Base-by-base conservation (phyloP, 2,329 filamentous ascomycete species). In the Myriosclerotinia curreyana region DNA sequence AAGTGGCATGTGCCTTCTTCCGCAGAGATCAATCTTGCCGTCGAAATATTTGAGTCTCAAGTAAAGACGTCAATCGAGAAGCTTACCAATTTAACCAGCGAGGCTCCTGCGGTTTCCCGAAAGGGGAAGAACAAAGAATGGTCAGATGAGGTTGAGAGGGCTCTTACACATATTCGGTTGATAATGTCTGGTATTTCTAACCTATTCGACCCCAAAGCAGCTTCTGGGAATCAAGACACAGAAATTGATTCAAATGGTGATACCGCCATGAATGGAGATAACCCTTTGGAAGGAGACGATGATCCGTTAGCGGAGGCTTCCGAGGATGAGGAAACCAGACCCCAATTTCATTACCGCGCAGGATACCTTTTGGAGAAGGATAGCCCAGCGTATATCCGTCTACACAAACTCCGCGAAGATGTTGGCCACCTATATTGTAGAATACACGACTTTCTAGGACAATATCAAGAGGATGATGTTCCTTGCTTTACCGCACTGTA, bases 41-140 rank as follows among this genome's bases (percentile, higher is more conserved):
- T 96, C 20, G 89, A 94, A 72, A 78, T 99, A 0, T 98, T 97
- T 71, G 87, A 93, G 69, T 89, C 88, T 1, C 93, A 98, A 76
- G 88, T 90, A 7, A 86, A 86, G 64, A 87, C 85, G 49, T 93
- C 94, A 2, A 83, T 94, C 66, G 80, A 87, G 65, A 86, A 91
- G 66, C 79, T 99, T 15, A 84, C 86, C 67, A 84, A 88, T 9
- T 82, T 99, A n/a, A 96, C 92, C 73, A 88, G 90, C 67, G 87
- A 91, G 53, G 84, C 89, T 44, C 89, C 92, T 1, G 88, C 87
- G 2, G 88, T 98, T 61, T 96, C 92, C 76, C 86, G 94, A 64
- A 94, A 93, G 69, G 95, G 95, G 46, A 96, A 94, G 75, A 96
- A 96, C 70, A 99, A 98, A 77, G 94, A 97, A 72, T 99, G 95